These are phyloP conservation scores for Penicillium pulvis DNA, from an alignment of 495 filamentous ascomycete genomes.

Conservation along the genomic window DNA sequence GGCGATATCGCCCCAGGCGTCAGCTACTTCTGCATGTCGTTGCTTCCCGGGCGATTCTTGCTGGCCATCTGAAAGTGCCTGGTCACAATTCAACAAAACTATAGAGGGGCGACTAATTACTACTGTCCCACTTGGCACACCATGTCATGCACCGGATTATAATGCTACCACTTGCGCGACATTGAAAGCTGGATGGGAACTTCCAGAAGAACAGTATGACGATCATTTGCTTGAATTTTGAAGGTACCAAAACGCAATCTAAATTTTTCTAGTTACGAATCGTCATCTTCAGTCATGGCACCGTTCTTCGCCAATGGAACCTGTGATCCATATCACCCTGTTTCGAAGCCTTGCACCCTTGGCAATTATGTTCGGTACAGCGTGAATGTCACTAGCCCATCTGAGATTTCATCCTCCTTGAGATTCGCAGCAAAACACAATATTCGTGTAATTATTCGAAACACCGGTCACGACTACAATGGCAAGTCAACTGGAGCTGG, in stretches of 20 bases:
- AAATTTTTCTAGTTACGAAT: slow-evolving; percentile 25
- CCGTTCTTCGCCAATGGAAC: slow-evolving; percentile 46
- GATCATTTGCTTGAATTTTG: not conserved
- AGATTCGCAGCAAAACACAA: slow-evolving; percentile 55
- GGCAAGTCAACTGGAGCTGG: slow-evolving; percentile 61
- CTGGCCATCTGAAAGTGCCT: slow-evolving; percentile 48
- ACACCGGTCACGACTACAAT: slow-evolving; percentile 61
- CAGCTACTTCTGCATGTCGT: slow-evolving; percentile 20
- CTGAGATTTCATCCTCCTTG: slow-evolving; percentile 37
- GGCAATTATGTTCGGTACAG: slow-evolving; percentile 60
- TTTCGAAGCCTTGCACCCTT: slow-evolving; percentile 52
- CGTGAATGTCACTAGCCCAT: slow-evolving; percentile 36
- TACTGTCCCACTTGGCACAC: slow-evolving; percentile 44
- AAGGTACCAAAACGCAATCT: not conserved
- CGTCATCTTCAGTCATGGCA: slow-evolving; percentile 46
- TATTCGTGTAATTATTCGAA: slow-evolving; percentile 65
- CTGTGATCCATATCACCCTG: slow-evolving; percentile 59
- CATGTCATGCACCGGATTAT: slow-evolving; percentile 49
- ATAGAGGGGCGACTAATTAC: slow-evolving; percentile 46
- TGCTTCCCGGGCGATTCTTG: slow-evolving; percentile 43
- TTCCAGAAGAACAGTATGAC: slow-evolving; percentile 36
- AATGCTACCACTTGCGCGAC: slow-evolving; percentile 30
- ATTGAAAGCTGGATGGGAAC: slow-evolving; percentile 30
- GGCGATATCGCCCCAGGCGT: slow-evolving; percentile 8
- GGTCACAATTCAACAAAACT: slow-evolving; percentile 45